Evolutionary conservation across 768 basidiomycete species (phyloP), one percentile per base, ranked within the genome.

Genomic region (Peribolospora kevripleyi): DNA sequence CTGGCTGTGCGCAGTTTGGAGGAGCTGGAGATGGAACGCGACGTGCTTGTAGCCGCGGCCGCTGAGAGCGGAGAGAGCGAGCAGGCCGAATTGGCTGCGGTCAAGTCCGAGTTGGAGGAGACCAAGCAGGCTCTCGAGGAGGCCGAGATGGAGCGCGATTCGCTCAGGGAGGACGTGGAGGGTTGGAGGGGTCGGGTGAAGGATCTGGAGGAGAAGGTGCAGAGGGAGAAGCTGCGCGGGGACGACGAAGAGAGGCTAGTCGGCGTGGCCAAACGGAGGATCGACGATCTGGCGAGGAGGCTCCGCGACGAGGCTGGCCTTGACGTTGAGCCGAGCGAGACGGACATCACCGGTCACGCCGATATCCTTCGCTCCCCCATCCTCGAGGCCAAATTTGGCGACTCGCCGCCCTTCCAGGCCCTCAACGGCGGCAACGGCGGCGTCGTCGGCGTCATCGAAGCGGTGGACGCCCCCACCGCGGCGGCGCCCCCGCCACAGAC

Each of bases 121-220:
- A 79, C 86, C 76, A 68, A 84, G 46, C 73, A 74, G 60, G 72
- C 82, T 43, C 71, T 86, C 53, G 72, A 79, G 3, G 83, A 84
- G 64, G 73, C 85, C 61, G 86, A 87, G 65, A 74, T 79, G 9
- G 88, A 95, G 67, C 73, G 90, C 40, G 90, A 97, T 62, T 81
- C 86, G 56, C 71, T 95, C 52, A 81, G 80, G 65, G 76, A 78
- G 52, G 88, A 95, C 66, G 79, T 87, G 0, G 81, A 86, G 60
- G 82, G 81, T 0, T 91, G 87, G 85, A 74, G 82, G 58, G 73
- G 68, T 42, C 74, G 88, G 36, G 82, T 87, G 50, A 71, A 71
- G 10, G 80, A 82, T 62, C 72, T 84, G 61, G 84, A 91, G 61
- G 78, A 76, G 54, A 79, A 80, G 60, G 68, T 78, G 36, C 70